A percentile compares a stretch with the other conserved stretches of the same genome.
Conservation (phyloP, 2,329 filamentous ascomycete genomes). For the Phyllosticta citrichinensis region DNA sequence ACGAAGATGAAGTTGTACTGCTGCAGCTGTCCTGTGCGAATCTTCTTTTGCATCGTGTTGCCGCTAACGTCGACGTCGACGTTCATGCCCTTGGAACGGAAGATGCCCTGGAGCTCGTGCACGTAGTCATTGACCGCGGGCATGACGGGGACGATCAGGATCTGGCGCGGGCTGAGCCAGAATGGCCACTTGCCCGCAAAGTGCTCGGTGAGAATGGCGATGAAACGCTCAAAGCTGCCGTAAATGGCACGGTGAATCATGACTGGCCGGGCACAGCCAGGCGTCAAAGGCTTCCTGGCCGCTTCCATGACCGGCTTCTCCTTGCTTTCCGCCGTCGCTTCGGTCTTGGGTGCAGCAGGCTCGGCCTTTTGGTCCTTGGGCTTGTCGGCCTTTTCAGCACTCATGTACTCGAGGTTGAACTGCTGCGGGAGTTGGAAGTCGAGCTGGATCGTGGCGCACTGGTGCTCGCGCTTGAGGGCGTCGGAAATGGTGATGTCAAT, state of each 20-base stretch:
- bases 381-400: slow-evolving; percentile 47
- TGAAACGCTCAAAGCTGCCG: slow-evolving; percentile 58
- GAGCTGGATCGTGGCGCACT: slow-evolving; percentile 90
- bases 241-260: slow-evolving; percentile 80
- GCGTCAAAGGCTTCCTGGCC: slow-evolving; percentile 43
- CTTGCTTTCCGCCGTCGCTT: slow-evolving; percentile 12
- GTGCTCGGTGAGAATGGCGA: slow-evolving; percentile 73
- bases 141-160: slow-evolving; percentile 69
- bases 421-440: slow-evolving; percentile 80
- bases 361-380: slow-evolving; percentile 47
- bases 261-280: slow-evolving; percentile 68
- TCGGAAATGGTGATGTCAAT: slow-evolving; percentile 94
- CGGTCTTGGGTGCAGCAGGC: slow-evolving; percentile 9
- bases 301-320: slow-evolving; percentile 20
- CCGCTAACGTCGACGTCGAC: slow-evolving; percentile 61
- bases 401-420: slow-evolving; percentile 82
- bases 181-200: slow-evolving; percentile 84
- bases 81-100: slow-evolving; percentile 59
- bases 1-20: slow-evolving; percentile 81
- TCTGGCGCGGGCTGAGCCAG: slow-evolving; percentile 77
- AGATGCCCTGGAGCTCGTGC: slow-evolving; percentile 57
- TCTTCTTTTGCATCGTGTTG: slow-evolving; percentile 85
- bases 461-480: slow-evolving; percentile 71
- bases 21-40: slow-evolving; percentile 66
- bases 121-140: slow-evolving; percentile 63